Percentiles rank a stretch among this genome's conserved stretches.
These are phyloP conservation scores for Candida anglica DNA, from an alignment of 805 yeast genomes.

Conservation along the genomic window DNA sequence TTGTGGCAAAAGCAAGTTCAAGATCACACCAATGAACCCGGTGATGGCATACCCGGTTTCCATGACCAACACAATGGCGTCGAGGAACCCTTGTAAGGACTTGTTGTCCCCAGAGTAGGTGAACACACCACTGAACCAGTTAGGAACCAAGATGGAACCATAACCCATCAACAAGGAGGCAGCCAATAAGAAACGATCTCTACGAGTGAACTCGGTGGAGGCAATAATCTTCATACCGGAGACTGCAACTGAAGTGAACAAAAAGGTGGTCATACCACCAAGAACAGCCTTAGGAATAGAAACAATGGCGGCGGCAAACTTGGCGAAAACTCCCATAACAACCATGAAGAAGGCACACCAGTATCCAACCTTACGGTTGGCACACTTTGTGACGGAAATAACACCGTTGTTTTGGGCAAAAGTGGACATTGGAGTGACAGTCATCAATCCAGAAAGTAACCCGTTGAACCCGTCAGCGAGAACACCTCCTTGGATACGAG, in stretches of 20 bases:
- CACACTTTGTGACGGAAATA: conserved; percentile 87
- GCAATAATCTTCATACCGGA: conserved; percentile 69
- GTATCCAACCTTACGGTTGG: conserved; percentile 75
- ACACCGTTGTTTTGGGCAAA: conserved; percentile 97
- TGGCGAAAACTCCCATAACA: conserved; percentile 83
- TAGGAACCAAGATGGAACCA: conserved; percentile 60
- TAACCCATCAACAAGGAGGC: conserved; percentile 62
- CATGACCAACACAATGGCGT: conserved; percentile 67
- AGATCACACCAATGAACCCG: conserved; percentile 59
- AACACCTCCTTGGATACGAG: conserved; percentile 90
- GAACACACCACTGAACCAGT: conserved; percentile 63
- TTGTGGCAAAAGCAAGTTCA: conserved; percentile 62
- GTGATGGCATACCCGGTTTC: conserved; percentile 72
- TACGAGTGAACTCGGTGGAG: conserved; percentile 58
- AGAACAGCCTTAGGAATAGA: conserved; percentile 47
- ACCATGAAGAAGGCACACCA: conserved; percentile 78
- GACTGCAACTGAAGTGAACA: conserved; percentile 72
- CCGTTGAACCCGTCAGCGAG: conserved; percentile 87
- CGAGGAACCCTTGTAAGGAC: conserved; percentile 55
- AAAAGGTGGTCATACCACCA: conserved; percentile 85
- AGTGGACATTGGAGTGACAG: conserved; percentile 85
- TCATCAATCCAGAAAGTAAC: conserved; percentile 68
- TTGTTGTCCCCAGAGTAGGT: conserved; percentile 61
- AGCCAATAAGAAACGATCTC: conserved; percentile 71
- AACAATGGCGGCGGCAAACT: conserved; percentile 85